A percentile compares a stretch with the other conserved stretches of the same genome.
Conservation (phyloP, 1,284 basidiomycete species). For the Lentinula novae-zelandiae region DNA sequence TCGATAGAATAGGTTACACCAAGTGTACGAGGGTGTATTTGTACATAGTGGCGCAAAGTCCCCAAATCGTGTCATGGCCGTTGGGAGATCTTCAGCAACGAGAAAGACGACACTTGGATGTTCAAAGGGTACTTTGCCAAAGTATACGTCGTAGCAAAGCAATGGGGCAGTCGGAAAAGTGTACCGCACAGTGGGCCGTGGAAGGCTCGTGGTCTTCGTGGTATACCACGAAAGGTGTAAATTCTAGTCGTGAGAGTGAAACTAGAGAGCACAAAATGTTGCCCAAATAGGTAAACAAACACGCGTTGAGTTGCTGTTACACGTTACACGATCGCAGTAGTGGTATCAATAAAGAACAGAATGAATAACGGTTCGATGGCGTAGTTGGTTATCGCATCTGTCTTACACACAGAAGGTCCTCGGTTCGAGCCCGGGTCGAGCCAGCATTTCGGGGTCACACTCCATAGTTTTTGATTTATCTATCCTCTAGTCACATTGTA, state of each 20-base stretch:
- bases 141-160: not conserved
- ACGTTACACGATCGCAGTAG: too few relatives aligned
- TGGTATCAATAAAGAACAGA: too few relatives aligned
- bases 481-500: not conserved
- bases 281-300: not conserved
- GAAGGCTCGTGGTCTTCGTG: not conserved
- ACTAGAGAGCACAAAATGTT: too few relatives aligned
- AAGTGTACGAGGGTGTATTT: conserved; percentile 58
- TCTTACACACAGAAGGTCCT: conserved; percentile 39
- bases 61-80: conserved; percentile 37
- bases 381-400: conserved; percentile 67
- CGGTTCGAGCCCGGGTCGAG: conserved; percentile 13
- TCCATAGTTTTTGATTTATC: not conserved
- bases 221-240: not conserved
- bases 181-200: not conserved
- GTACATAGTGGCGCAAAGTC: conserved; percentile 57
- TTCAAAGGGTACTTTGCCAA: not conserved
- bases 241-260: conserved; percentile 1
- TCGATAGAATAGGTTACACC: conserved; percentile 71
- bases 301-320: not conserved
- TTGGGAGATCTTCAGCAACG: not conserved
- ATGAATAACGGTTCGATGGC: conserved; percentile 35
- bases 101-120: not conserved
- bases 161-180: not conserved
- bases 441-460: not conserved